These are phyloP conservation scores for Purshia tridentata DNA, from an alignment of 306 rosid species.

Conservation along the genomic window DNA sequence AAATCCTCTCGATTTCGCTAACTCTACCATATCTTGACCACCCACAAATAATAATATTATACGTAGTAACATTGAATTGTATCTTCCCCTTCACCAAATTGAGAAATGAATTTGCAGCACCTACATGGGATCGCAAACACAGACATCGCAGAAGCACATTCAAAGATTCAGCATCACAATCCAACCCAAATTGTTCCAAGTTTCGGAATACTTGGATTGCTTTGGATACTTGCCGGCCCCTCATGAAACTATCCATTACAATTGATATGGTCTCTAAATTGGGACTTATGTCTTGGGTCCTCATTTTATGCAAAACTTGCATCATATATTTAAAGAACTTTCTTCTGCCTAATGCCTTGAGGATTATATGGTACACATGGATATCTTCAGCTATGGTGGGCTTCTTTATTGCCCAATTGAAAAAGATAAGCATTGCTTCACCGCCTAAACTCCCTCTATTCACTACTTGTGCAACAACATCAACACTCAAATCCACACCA, in stretches of 20 bases:
- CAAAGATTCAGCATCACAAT: conserved; percentile 48
- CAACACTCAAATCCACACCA: conserved; percentile 45
- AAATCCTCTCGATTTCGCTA: conserved; percentile 51
- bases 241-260: conserved; percentile 66
- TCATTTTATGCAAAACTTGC: conserved; percentile 47
- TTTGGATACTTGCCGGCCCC: conserved; percentile 59
- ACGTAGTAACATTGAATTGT: conserved; percentile 41
- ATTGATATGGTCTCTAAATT: conserved; percentile 51
- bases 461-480: conserved; percentile 48
- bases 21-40: conserved; percentile 72
- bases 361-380: conserved; percentile 43
- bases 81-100: conserved; percentile 59
- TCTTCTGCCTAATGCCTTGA: conserved; percentile 81
- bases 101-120: conserved; percentile 56
- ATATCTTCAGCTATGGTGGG: conserved; percentile 45
- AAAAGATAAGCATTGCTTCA: conserved; percentile 66
- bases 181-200: conserved; percentile 54
- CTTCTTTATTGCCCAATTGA: conserved; percentile 73
- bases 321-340: conserved; percentile 51
- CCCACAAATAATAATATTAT: conserved; percentile 57
- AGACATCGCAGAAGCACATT: conserved; percentile 60
- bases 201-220: conserved; percentile 59
- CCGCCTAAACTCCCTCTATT: conserved; percentile 63
- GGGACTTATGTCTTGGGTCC: conserved; percentile 31
- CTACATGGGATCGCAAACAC: conserved; percentile 63